Percentiles rank a stretch among this genome's conserved stretches.
These are phyloP conservation scores for Hypoxylon sp. DNA, from an alignment of 2,329 filamentous ascomycete genomes.

Conservation along the genomic window DNA sequence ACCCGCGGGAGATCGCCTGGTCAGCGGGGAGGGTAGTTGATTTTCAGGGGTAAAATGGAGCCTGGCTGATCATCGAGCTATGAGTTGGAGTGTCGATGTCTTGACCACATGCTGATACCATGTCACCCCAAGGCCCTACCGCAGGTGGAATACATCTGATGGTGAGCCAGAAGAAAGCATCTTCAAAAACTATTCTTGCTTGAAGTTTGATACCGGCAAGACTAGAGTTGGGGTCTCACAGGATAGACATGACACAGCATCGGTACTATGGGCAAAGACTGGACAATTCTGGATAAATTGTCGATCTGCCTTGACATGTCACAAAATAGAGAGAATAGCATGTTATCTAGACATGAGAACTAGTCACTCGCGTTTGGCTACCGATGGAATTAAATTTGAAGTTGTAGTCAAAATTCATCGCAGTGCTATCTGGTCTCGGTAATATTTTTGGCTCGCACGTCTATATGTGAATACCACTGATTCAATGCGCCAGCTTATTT, in stretches of 20 bases:
- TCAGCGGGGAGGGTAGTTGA: neutral
- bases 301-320: neutral
- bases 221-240: neutral
- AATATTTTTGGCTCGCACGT: conserved; percentile 49
- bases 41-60: neutral
- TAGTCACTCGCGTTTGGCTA: conserved; percentile 1
- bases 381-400: conserved; percentile 1
- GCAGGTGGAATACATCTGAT: neutral
- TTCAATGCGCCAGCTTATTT: conserved; percentile 40
- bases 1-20: neutral
- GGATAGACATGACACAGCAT: neutral
- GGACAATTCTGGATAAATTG: neutral
- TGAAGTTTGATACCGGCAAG: neutral
- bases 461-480: conserved; percentile 49
- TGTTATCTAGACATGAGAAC: neutral
- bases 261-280: neutral
- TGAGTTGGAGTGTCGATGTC: neutral
- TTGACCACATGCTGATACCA: too few species aligned
- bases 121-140: neutral
- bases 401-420: conserved; percentile 35
- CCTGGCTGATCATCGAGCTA: neutral
- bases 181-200: neutral
- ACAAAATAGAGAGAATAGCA: neutral
- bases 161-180: neutral
- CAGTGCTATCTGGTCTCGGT: conserved; percentile 34